A percentile compares a stretch with the other conserved stretches of the same genome.
phyloP scores from a whole-genome alignment of 73 alveolate genomes.

The Paramecium primaurelia region DNA sequence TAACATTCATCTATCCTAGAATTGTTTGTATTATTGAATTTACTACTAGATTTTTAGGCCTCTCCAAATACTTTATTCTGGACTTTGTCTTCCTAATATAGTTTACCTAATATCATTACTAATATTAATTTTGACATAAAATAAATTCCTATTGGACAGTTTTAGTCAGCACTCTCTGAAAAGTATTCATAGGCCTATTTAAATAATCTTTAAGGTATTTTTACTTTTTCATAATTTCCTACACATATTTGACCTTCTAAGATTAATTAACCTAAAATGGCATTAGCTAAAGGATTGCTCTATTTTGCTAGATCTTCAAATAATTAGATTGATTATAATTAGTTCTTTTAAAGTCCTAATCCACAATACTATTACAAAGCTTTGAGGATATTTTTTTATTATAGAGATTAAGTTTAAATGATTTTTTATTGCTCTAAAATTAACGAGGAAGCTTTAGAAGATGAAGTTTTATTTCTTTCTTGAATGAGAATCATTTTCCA shows the following conservation, averaged over 20 bases:
- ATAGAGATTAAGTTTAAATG: not conserved
- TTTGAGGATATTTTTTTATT: not conserved
- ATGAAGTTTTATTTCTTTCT: not conserved
- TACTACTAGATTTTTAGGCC: not conserved
- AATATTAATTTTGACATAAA: not conserved
- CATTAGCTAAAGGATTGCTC: not conserved
- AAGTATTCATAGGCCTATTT: not conserved
- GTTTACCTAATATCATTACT: not conserved
- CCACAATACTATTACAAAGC: not conserved
- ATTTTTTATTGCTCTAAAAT: not conserved
- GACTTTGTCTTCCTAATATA: not conserved
- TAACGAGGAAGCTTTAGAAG: not conserved
- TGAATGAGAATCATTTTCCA: not conserved
- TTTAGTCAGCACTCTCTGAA: not conserved
- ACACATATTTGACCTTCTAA: not conserved
- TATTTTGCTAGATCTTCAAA: not conserved
- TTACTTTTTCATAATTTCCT: not conserved
- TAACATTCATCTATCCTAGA: not conserved
- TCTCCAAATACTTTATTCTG: not conserved
- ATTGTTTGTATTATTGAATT: not conserved
- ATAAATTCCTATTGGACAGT: not conserved
- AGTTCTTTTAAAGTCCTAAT: not conserved
- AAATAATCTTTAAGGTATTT: not conserved
- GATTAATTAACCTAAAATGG: not conserved
- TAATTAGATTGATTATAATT: not conserved